These are phyloP conservation scores for Fraxinus sp. DNA, from an alignment of 305 asterid genomes.

Conservation along the genomic window DNA sequence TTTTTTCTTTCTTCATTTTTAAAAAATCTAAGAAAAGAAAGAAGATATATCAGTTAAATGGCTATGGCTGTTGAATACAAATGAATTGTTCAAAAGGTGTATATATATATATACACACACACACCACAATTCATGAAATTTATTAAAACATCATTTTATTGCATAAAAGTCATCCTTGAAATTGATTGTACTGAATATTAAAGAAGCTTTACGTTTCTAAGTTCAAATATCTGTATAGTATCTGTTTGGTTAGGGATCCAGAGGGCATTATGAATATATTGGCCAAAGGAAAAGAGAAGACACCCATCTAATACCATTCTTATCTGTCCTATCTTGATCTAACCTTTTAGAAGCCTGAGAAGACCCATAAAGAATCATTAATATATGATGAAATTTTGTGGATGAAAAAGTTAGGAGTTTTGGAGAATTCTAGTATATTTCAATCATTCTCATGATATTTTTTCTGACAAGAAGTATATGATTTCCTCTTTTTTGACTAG, in stretches of 20 bases:
- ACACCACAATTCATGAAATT: not conserved
- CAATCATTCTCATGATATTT: not conserved
- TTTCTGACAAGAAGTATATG: not conserved
- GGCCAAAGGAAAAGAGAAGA: not conserved
- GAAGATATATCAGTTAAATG: not conserved
- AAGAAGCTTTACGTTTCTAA: not conserved
- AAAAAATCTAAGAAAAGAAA: not conserved
- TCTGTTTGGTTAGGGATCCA: not conserved
- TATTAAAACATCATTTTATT: not conserved
- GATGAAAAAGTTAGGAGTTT: not conserved
- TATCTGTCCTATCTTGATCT: not conserved
- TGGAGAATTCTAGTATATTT: not conserved
- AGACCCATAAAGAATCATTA: not conserved
- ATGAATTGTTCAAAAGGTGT: not conserved
- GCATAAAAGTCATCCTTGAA: not conserved
- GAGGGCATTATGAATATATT: not conserved
- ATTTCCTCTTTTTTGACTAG: not conserved
- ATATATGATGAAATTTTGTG: not conserved
- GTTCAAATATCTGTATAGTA: not conserved
- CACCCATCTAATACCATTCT: not conserved
- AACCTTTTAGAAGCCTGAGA: not conserved
- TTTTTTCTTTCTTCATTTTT: conserved; percentile 11
- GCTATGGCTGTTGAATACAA: not conserved
- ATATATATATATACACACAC: not conserved
- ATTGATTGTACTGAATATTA: not conserved